Conservation (phyloP, 1,284 basidiomycete species). For the Ustilago trichophora region DNA sequence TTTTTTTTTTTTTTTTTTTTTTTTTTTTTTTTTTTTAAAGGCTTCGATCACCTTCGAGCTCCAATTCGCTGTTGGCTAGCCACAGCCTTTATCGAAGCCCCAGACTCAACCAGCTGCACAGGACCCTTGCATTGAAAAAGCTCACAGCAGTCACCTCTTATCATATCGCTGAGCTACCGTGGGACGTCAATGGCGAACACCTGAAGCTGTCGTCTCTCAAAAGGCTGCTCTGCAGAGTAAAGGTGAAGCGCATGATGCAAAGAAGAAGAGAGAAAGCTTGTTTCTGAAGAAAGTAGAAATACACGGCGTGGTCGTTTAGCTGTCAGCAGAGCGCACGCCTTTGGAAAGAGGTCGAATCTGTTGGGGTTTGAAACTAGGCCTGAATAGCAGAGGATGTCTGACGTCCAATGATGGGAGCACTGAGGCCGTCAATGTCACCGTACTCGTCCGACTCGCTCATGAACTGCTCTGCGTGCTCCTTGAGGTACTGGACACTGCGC, state of each 20-base stretch:
- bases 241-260: no score
- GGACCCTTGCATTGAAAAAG: no score
- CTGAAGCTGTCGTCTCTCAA: no score
- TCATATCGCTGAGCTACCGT: no score
- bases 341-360: not conserved
- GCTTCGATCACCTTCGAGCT: slow-evolving; percentile 33
- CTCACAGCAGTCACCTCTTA: no score
- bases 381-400: slow-evolving; percentile 18
- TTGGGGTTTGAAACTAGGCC: not conserved
- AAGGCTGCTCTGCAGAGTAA: no score
- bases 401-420: slow-evolving; percentile 35
- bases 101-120: no score
- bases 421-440: slow-evolving; percentile 34
- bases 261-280: no score
- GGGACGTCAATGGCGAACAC: no score
- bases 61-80: not conserved
- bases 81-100: no score
- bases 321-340: slow-evolving; percentile 1
- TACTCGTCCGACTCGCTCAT: slow-evolving; percentile 66
- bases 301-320: slow-evolving; percentile 5
- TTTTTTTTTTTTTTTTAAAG: slow-evolving; percentile 8
- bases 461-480: slow-evolving; percentile 79
- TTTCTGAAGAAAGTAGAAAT: no score
- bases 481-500: slow-evolving; percentile 88
- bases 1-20: no score